phyloP scores from a whole-genome alignment of 2,329 filamentous ascomycete genomes.

The Mycosphaerelloides madeirae region DNA sequence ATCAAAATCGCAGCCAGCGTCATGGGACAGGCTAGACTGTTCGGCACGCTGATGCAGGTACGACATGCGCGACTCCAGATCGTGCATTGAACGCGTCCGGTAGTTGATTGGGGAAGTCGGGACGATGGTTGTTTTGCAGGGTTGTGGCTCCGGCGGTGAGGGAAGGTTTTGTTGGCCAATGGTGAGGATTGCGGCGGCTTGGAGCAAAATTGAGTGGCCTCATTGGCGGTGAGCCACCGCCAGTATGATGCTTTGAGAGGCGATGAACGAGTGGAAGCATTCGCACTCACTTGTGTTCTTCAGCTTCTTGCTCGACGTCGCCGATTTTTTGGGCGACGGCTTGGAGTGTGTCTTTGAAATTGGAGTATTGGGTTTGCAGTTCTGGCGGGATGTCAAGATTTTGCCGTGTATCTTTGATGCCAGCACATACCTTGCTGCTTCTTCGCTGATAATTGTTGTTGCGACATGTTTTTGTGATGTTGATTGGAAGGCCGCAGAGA shows the following conservation, averaged over 20 bases:
- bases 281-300: constrained; percentile 82
- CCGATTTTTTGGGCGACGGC: constrained; percentile 94
- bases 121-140: constrained; percentile 1
- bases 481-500: background rate
- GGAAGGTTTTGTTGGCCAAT: constrained; percentile 31
- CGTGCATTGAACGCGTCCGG: background rate
- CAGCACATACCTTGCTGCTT: constrained; percentile 64
- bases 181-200: background rate
- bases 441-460: constrained; percentile 53
- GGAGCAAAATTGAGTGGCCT: constrained; percentile 6
- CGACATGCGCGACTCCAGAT: background rate
- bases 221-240: constrained; percentile 28
- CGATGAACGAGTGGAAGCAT: constrained; percentile 3
- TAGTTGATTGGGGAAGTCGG: constrained; percentile 2
- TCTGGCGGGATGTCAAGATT: constrained; percentile 48
- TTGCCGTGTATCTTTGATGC: background rate
- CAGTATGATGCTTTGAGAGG: constrained; percentile 8
- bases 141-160: constrained; percentile 23
- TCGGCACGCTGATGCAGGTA: constrained; percentile 5
- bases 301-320: constrained; percentile 92
- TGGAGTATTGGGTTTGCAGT: constrained; percentile 73
- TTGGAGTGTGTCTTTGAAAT: constrained; percentile 73
- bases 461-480: constrained; percentile 39
- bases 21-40: constrained; percentile 4
- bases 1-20: constrained; percentile 5